Percentiles rank a stretch among this genome's conserved stretches.
Evolutionary conservation across 73 alveolate species (phyloP).

Genomic region (Symbiodinium natans): DNA sequence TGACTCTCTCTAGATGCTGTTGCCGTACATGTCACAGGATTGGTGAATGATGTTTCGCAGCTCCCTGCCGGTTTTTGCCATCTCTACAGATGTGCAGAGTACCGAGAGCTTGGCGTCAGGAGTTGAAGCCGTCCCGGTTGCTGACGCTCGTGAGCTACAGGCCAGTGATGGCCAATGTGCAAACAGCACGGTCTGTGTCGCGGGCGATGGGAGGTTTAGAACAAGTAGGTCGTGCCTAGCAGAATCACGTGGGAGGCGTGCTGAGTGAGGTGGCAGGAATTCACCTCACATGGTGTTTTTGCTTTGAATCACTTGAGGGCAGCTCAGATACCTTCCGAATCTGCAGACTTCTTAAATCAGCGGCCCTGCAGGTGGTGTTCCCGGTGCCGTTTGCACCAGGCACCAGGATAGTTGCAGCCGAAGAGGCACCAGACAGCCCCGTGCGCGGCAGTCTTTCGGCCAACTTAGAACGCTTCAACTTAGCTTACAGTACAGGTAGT

Average conservation of each 20-base stretch:
- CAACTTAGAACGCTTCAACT: not conserved
- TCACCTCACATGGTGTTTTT: too few relatives aligned
- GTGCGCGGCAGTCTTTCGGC: not conserved
- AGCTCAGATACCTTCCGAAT: not conserved
- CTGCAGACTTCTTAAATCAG: not conserved
- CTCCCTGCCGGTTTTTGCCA: not conserved
- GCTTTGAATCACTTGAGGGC: too few relatives aligned
- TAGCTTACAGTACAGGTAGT: not conserved
- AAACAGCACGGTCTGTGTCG: too few relatives aligned
- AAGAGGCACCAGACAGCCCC: not conserved
- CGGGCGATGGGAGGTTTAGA: too few relatives aligned
- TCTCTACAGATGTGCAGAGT: not conserved
- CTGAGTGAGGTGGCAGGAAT: too few relatives aligned
- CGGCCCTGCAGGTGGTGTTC: constrained; percentile 24
- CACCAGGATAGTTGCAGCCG: not conserved
- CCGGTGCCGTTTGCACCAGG: constrained; percentile 25
- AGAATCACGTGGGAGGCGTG: too few relatives aligned
- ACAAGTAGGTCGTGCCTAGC: not conserved
- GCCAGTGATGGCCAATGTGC: not conserved
- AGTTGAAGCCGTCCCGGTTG: constrained; percentile 41
- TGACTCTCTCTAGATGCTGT: too few relatives aligned
- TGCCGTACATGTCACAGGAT: too few relatives aligned
- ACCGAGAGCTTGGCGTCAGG: not conserved
- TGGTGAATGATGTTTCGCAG: too few relatives aligned
- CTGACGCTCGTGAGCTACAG: constrained; percentile 57